Evolutionary conservation across 257 asterid species (phyloP), one percentile per base, ranked within the genome.

Genomic region (Nicotiana tomentosiformis): DNA sequence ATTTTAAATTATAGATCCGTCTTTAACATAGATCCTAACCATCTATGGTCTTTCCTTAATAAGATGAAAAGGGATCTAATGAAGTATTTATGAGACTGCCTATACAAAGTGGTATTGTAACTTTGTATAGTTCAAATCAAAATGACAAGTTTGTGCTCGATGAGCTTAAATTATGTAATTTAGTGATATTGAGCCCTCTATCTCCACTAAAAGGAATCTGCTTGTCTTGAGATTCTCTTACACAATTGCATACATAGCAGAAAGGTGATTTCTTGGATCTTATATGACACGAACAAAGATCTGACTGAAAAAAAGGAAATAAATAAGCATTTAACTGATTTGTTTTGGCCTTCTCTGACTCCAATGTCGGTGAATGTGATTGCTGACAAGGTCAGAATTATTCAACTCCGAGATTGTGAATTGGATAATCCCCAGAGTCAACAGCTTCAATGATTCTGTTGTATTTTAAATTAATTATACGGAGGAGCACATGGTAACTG

Each of bases 401-500:
- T 26, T 39, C 57, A 10, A 69, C 32, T n/a, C 72, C 77, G 37
- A 43, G 14, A 20, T 39, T 72, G 14, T 72, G 60, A 23, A 72
- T 20, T 72, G 61, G 61, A 72, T 10, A 72, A 43, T 70, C 78
- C 12, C 58, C 58, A 39, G 33, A 5, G 77, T 67, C 77, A 66
- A 66, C 77, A 37, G 55, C 46, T 39, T 69, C 77, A 20, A 72
- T 72, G 79, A 14, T 72, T 72, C 26, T 72, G 3, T 72, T 72
- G 23, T n/a, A 33, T 43, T 70, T 46, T 23, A 72, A 72, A 55
- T 20, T 61, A 32, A 53, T 43, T 78, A 58, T 69, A 66, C 77
- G 81, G 57, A 30, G 77, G 66, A 58, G 26, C 87, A 84, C 86
- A 85, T 84, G 88, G 17, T 79, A 23, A 43, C 64, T 84, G 83